phyloP scores from a whole-genome alignment of 371 early-diverging fungal genomes.

The Syncephalastrum sp. region DNA sequence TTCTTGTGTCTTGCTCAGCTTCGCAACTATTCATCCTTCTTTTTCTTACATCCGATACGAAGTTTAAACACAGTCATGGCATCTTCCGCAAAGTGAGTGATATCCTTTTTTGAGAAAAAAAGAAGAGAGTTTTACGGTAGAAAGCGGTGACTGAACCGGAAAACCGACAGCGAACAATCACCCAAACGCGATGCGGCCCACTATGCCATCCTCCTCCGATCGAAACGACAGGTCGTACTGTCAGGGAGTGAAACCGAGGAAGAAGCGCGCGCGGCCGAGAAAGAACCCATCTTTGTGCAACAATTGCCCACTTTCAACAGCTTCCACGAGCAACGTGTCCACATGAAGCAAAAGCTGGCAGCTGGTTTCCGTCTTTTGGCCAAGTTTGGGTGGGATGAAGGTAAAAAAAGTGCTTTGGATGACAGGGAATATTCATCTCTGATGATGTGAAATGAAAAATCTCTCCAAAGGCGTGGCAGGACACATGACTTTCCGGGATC shows the following conservation, averaged over 20 bases:
- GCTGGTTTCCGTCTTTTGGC: constrained; percentile 60
- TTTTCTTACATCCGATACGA: no score
- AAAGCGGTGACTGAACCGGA: no score
- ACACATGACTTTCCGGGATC: constrained; percentile 58
- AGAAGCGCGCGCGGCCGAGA: constrained; percentile 43
- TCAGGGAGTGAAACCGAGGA: constrained; percentile 47
- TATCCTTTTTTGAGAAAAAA: no score
- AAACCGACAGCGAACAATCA: no score
- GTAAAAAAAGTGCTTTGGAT: constrained; percentile 5
- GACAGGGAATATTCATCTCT: neutral
- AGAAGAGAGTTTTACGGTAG: no score
- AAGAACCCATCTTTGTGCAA: constrained; percentile 39
- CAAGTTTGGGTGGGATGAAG: constrained; percentile 58
- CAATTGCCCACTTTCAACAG: constrained; percentile 26
- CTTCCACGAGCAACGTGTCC: constrained; percentile 51
- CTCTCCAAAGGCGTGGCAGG: constrained; percentile 15
- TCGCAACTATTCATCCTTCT: no score
- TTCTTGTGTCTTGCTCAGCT: no score
- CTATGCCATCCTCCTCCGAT: constrained; percentile 26
- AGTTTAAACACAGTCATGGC: no score
- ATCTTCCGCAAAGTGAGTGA: no score
- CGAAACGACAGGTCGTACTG: constrained; percentile 34
- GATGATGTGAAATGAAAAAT: neutral
- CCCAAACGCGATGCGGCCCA: constrained; percentile 4
- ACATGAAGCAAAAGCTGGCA: constrained; percentile 58